Evolutionary conservation across 768 basidiomycete genomes (phyloP), one percentile per base, ranked within the genome.

Genomic region (Termitomyces sp.): DNA sequence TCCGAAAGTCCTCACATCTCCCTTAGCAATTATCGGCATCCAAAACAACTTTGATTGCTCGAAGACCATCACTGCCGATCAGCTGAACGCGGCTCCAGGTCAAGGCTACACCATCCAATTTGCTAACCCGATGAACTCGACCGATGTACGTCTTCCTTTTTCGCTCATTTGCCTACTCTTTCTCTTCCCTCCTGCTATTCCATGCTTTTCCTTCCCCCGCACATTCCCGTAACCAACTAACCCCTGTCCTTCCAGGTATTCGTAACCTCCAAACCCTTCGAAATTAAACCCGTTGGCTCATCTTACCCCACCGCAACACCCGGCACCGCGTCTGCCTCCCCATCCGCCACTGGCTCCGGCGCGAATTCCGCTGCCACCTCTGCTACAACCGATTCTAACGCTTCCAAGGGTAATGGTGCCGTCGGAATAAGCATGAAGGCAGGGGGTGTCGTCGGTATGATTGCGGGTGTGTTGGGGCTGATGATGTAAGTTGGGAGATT

Each of bases 21-120:
- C 83, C 26, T 59, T 72, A 16, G 76, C 83, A 41, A 71, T 79
- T 69, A 75, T 88, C 37, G 69, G 83, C 34, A 68, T 77, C 51
- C 67, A 85, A 59, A 62, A 79, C 55, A 84, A 84, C 71, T 81
- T 71, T 52, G 79, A 85, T 48, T 87, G 87, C 70, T 86, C 85
- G 9, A 72, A 77, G 63, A 64, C 68, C 22, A 74, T 88, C 63
- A 79, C 76, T 32, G 64, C 70, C 55, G 71, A 83, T 57, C 76
- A 79, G 68, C 70, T 76, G 39, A 65, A 63, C 64, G 73, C 75
- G 22, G 48, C 76, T n/a, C 69, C 72, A 24, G 79, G 73, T 3
- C 67, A 65, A 20, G 78, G 79, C 49, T 89, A 80, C 70, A 76
- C 71, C 46, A 54, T 89, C 67, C 67, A 69, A 57, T 65, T 89